Evolutionary conservation across 1,139 yeast genomes (phyloP).

Genomic region (Yamadazyma sp.): DNA sequence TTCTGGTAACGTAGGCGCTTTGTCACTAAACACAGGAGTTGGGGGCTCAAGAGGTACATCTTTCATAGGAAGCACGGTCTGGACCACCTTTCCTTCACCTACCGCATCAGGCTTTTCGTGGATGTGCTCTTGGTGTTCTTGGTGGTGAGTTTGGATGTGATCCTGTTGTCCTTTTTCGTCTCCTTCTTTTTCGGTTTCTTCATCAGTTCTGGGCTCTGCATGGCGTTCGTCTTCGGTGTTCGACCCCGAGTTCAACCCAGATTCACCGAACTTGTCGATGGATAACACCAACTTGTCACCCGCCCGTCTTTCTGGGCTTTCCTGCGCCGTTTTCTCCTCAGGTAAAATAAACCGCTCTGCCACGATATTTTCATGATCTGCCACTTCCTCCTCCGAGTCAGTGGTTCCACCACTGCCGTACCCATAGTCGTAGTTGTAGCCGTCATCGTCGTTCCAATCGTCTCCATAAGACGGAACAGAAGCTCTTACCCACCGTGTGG

Average conservation of each 20-base stretch:
- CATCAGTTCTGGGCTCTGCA: background rate
- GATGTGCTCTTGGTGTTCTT: slow-evolving; percentile 1
- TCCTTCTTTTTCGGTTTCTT: background rate
- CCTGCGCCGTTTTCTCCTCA: slow-evolving; percentile 3
- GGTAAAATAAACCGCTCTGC: slow-evolving; percentile 19
- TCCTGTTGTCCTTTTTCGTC: no score
- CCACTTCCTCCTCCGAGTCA: slow-evolving; percentile 13
- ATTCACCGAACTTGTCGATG: slow-evolving; percentile 26
- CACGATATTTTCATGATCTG: slow-evolving; percentile 13
- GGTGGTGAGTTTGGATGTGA: background rate
- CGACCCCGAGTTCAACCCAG: background rate
- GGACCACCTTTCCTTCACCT: background rate
- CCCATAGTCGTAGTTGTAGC: slow-evolving; percentile 25
- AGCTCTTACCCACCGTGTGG: slow-evolving; percentile 66
- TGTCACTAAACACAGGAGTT: slow-evolving; percentile 25
- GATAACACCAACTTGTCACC: slow-evolving; percentile 31
- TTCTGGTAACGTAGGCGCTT: slow-evolving; percentile 15
- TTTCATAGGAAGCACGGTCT: background rate
- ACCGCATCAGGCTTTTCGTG: no score
- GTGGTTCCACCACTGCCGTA: slow-evolving; percentile 15
- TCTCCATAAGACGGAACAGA: slow-evolving; percentile 60
- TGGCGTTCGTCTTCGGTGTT: slow-evolving; percentile 2
- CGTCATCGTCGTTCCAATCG: slow-evolving; percentile 51
- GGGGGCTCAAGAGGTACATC: slow-evolving; percentile 25
- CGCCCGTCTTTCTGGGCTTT: slow-evolving; percentile 6